Conservation (phyloP, 2,329 filamentous ascomycete genomes). For the Beauveria medogensis region DNA sequence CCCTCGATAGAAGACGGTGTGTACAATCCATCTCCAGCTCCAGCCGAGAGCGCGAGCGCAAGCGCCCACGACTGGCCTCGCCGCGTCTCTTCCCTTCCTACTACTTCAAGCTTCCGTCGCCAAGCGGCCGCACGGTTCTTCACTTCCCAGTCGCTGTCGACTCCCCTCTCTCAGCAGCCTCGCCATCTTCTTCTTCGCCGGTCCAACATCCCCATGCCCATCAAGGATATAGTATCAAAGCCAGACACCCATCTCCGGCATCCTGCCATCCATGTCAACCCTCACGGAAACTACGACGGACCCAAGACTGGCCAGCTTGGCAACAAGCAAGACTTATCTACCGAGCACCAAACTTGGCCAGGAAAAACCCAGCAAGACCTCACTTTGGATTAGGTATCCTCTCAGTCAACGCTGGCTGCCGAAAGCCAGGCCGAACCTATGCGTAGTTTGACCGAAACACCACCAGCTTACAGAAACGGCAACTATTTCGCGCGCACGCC, state of each 20-base stretch:
- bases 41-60: constrained; percentile 17
- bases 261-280: not conserved
- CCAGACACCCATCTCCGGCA: not conserved
- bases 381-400: constrained; percentile 1
- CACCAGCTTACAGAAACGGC: not conserved
- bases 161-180: not conserved
- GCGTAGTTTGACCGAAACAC: not conserved
- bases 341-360: not conserved
- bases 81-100: constrained; percentile 35
- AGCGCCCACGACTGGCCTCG: constrained; percentile 29
- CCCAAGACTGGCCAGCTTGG: not conserved
- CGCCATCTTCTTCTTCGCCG: constrained; percentile 10
- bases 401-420: not conserved
- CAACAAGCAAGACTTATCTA: not conserved
- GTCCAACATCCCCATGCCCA: not conserved
- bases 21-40: constrained; percentile 40
- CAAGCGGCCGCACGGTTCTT: constrained; percentile 23
- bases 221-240: not conserved
- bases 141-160: constrained; percentile 9
- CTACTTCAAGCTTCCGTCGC: constrained; percentile 25
- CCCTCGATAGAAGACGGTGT: constrained; percentile 98
- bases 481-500: not conserved
- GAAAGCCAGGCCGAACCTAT: not conserved
- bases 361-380: not conserved
- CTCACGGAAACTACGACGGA: not conserved